Evolutionary conservation across 176 grass and related monocot genomes (phyloP).

Genomic region (Oryza coarctata): DNA sequence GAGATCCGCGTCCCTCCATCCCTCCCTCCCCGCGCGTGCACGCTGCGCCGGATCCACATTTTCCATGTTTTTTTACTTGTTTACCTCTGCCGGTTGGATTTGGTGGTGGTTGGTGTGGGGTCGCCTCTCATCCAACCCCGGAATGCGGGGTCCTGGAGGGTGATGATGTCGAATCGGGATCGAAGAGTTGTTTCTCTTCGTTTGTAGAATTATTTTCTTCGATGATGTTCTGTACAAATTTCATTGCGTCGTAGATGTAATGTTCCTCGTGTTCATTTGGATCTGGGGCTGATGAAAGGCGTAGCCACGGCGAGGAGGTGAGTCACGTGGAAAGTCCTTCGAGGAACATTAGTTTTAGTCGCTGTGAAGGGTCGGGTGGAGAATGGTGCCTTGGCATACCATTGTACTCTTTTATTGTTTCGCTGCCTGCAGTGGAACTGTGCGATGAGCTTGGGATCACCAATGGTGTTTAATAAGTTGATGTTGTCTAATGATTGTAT

Average conservation of each 20-base stretch:
- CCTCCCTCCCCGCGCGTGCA: not conserved
- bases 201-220: too few species aligned
- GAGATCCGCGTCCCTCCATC: conserved; percentile 3
- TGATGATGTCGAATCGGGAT: not conserved
- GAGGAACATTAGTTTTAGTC: not conserved
- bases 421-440: not conserved
- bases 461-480: not conserved
- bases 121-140: not conserved
- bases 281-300: not conserved
- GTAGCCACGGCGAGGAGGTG: not conserved
- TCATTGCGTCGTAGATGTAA: not conserved
- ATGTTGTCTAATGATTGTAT: not conserved
- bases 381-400: not conserved
- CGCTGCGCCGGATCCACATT: not conserved
- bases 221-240: not conserved
- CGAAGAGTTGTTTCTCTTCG: not conserved
- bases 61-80: not conserved
- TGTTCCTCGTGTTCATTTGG: not conserved
- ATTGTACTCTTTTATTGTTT: not conserved
- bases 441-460: not conserved
- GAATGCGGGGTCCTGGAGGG: not conserved
- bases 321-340: not conserved
- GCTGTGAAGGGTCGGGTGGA: not conserved
- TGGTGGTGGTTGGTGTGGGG: not conserved
- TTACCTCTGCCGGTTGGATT: not conserved